Percentiles rank a stretch among this genome's conserved stretches.
Conservation (phyloP, 1,284 basidiomycete species). For the Lignosus rhinocerotis region DNA sequence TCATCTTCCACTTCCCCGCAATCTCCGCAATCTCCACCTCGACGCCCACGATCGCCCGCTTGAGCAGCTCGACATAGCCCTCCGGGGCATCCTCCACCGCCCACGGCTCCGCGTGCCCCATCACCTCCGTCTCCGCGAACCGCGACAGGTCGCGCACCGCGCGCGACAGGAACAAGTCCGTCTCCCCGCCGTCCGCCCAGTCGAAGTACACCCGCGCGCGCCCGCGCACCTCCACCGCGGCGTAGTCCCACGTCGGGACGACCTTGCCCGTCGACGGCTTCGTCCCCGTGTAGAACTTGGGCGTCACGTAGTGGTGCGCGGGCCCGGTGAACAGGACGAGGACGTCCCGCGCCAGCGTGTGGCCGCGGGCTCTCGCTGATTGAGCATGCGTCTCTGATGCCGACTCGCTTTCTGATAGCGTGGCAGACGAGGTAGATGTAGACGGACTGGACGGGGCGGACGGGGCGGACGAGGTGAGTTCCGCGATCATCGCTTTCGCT, state of each 20-base stretch:
- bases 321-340: slow-evolving; percentile 30
- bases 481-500: slow-evolving; percentile 28
- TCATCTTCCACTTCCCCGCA: slow-evolving; percentile 32
- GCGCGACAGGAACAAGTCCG: slow-evolving; percentile 20
- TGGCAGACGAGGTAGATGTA: background rate
- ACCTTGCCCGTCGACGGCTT: slow-evolving; percentile 32
- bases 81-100: slow-evolving; percentile 27
- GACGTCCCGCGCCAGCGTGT: slow-evolving; percentile 15
- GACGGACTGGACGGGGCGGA: background rate
- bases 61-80: slow-evolving; percentile 26
- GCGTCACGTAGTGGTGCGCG: slow-evolving; percentile 32
- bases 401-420: too few species aligned
- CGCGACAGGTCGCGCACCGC: slow-evolving; percentile 19
- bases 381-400: background rate
- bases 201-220: slow-evolving; percentile 24
- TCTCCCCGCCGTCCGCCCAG: slow-evolving; percentile 1
- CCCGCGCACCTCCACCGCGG: slow-evolving; percentile 31
- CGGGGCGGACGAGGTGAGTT: slow-evolving; percentile 7
- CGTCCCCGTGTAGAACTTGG: slow-evolving; percentile 32
- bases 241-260: slow-evolving; percentile 33
- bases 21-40: slow-evolving; percentile 29
- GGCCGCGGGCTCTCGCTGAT: background rate
- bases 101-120: slow-evolving; percentile 26
- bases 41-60: slow-evolving; percentile 33
- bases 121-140: slow-evolving; percentile 18